These are phyloP conservation scores for Aspergillus saccharolyticus DNA, from an alignment of 495 filamentous ascomycete species.

Conservation along the genomic window DNA sequence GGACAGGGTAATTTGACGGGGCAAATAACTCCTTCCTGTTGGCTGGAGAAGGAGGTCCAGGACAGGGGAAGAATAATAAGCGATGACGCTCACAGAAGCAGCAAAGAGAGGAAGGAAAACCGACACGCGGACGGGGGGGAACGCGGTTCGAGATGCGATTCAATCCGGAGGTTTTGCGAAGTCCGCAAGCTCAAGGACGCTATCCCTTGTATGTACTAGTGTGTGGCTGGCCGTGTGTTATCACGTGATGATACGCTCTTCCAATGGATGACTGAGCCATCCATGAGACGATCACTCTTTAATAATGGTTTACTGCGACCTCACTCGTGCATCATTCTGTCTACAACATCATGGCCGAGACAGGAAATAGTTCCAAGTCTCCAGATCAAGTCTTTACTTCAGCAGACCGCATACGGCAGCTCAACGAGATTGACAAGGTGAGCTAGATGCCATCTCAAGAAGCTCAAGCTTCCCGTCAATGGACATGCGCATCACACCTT, in stretches of 20 bases:
- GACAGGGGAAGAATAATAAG: not conserved
- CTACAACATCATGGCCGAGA: constrained; percentile 15
- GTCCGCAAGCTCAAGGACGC: not conserved
- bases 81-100: not conserved
- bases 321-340: not conserved
- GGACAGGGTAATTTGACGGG: not conserved
- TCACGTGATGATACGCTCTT: not conserved
- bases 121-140: not conserved
- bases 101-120: not conserved
- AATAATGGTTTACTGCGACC: not conserved
- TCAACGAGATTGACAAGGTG: constrained; percentile 72
- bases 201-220: not conserved
- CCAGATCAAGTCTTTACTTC: constrained; percentile 46
- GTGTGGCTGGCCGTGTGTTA: not conserved
- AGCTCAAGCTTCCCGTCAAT: not conserved
- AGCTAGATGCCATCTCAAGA: constrained; percentile 1
- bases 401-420: constrained; percentile 69
- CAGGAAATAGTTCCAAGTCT: constrained; percentile 14
- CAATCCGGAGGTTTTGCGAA: not conserved
- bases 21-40: not conserved
- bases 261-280: not conserved
- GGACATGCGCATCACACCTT: not conserved
- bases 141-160: not conserved
- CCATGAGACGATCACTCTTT: not conserved
- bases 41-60: not conserved